Evolutionary conservation across 1,284 basidiomycete genomes (phyloP).

Genomic region (Ustilago cynodontis): DNA sequence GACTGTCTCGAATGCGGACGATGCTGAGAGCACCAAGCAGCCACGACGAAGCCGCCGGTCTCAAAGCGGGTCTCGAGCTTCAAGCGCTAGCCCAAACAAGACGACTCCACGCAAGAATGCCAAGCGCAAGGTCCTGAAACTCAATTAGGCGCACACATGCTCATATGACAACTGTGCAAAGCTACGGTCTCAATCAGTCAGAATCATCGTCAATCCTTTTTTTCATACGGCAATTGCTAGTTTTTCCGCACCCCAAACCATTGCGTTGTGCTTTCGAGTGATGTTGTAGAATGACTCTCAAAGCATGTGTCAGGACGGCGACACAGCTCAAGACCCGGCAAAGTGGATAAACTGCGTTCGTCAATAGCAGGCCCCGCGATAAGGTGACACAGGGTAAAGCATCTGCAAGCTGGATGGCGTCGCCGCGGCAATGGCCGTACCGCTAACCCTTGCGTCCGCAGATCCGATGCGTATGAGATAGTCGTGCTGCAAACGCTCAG

Average conservation of each 20-base stretch:
- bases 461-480: background rate
- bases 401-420: background rate
- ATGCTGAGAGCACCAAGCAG: slow-evolving; percentile 16
- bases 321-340: background rate
- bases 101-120: slow-evolving; percentile 29
- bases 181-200: background rate
- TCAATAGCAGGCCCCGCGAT: background rate
- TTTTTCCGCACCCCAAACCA: background rate
- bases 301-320: background rate
- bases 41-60: slow-evolving; percentile 43
- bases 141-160: slow-evolving; percentile 15
- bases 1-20: slow-evolving; percentile 8
- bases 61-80: slow-evolving; percentile 13
- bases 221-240: background rate
- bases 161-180: background rate
- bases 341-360: background rate
- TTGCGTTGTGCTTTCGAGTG: background rate
- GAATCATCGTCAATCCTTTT: background rate
- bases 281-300: background rate
- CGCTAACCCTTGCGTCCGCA: background rate
- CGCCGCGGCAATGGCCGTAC: background rate
- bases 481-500: background rate
- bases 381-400: background rate
- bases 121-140: slow-evolving; percentile 40
- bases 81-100: slow-evolving; percentile 26